A percentile compares a stretch with the other conserved stretches of the same genome.
These are phyloP conservation scores for Cadophora sp. DNA, from an alignment of 2,329 filamentous ascomycete species.

Conservation along the genomic window DNA sequence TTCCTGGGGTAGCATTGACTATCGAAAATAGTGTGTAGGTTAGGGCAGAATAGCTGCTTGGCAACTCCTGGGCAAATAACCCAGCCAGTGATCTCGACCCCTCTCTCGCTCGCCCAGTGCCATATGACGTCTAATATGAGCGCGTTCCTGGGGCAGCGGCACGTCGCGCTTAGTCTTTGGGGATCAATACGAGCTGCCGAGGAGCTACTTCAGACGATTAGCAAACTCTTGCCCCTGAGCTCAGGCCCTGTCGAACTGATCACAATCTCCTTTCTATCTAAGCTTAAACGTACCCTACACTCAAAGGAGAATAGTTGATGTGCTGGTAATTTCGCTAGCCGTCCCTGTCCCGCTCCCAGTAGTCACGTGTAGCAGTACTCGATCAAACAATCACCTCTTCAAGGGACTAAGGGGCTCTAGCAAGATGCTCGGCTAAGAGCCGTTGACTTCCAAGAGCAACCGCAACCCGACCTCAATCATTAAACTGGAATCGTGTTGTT, in stretches of 20 bases:
- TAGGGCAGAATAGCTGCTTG: slow-evolving; percentile 3
- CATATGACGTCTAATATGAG: neutral
- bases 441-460: neutral
- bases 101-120: neutral
- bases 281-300: neutral
- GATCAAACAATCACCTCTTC: neutral
- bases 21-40: neutral
- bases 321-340: neutral
- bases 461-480: neutral
- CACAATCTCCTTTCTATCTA: neutral
- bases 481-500: neutral
- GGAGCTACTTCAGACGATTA: neutral
- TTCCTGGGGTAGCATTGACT: neutral
- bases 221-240: neutral
- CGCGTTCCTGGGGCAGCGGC: slow-evolving; percentile 6
- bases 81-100: neutral
- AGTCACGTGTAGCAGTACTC: neutral
- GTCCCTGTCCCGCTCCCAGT: no score
- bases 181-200: neutral
- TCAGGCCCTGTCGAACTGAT: no score
- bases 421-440: neutral
- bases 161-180: slow-evolving; percentile 4
- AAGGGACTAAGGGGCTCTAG: neutral
- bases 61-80: neutral
- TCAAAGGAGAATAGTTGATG: neutral